Conservation (phyloP, 495 filamentous ascomycete species). For the Entonaema liquescens region DNA sequence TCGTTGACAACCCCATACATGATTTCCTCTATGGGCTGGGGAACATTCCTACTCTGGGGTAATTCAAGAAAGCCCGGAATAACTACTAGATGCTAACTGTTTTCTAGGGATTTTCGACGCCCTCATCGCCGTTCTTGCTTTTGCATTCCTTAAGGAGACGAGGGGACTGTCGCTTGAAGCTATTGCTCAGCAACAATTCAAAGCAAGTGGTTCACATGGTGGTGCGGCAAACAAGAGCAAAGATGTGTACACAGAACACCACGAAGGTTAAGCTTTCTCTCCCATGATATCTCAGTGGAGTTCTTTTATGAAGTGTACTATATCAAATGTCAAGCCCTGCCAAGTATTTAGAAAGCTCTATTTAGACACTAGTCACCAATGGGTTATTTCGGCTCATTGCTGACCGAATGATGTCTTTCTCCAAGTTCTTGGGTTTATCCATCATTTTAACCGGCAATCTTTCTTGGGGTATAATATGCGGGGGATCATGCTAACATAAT, state of each 20-base stretch:
- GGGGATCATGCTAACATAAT: constrained; percentile 11
- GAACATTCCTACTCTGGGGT: constrained; percentile 60
- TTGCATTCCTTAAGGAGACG: constrained; percentile 41
- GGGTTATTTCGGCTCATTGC: constrained; percentile 7
- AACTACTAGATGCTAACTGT: background rate
- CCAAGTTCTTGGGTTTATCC: constrained; percentile 16
- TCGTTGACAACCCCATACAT: constrained; percentile 61
- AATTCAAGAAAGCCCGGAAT: background rate
- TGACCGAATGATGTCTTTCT: constrained; percentile 6
- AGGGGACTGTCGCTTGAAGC: constrained; percentile 42
- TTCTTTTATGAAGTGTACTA: background rate
- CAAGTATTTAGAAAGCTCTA: background rate
- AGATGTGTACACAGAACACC: constrained; percentile 17
- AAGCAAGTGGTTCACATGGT: constrained; percentile 1
- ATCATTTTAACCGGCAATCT: constrained; percentile 31
- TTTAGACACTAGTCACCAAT: background rate
- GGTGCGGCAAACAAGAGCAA: background rate
- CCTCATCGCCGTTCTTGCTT: constrained; percentile 35
- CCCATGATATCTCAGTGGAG: background rate
- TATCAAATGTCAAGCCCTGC: background rate
- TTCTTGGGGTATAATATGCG: constrained; percentile 18
- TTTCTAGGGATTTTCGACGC: constrained; percentile 35
- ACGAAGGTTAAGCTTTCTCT: constrained; percentile 1
- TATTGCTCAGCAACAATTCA: constrained; percentile 38
- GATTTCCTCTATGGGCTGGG: constrained; percentile 58